phyloP scores from a whole-genome alignment of 306 rosid genomes.

The Oxytropis ochrocephala region DNA sequence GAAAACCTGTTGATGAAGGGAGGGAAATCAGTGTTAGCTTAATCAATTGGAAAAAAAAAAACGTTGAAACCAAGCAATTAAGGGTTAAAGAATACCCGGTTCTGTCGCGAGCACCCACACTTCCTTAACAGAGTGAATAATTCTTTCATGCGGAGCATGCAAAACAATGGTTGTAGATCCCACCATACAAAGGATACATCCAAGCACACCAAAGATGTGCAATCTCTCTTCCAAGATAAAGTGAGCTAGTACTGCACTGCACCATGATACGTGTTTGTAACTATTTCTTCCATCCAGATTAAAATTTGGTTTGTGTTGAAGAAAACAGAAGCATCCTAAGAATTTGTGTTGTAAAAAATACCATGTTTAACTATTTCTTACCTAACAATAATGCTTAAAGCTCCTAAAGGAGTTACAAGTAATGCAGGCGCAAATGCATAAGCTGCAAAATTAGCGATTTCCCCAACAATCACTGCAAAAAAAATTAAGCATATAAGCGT shows the following conservation, averaged over 20 bases:
- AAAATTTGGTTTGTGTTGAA: background rate
- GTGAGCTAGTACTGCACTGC: slow-evolving; percentile 96
- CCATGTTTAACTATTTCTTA: slow-evolving; percentile 8
- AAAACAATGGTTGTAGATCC: slow-evolving; percentile 78
- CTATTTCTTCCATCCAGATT: background rate
- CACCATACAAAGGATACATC: slow-evolving; percentile 86
- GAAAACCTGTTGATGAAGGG: slow-evolving; percentile 45
- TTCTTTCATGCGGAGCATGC: slow-evolving; percentile 85
- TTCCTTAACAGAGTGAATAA: slow-evolving; percentile 74
- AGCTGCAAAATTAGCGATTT: slow-evolving; percentile 92
- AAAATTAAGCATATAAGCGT: slow-evolving; percentile 2
- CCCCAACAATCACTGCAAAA: slow-evolving; percentile 78
- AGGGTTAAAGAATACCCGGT: slow-evolving; percentile 50
- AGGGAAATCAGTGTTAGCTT: background rate
- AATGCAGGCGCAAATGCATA: slow-evolving; percentile 95
- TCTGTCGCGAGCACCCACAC: slow-evolving; percentile 88
- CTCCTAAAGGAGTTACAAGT: slow-evolving; percentile 93
- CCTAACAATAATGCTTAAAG: slow-evolving; percentile 95
- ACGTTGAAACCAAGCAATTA: background rate
- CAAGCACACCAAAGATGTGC: slow-evolving; percentile 81
- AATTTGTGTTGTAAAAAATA: background rate
- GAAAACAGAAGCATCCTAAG: background rate
- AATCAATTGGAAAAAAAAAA: background rate
- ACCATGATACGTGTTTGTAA: slow-evolving; percentile 25
- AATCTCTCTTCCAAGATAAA: slow-evolving; percentile 68